These are phyloP conservation scores for Letharia columbiana DNA, from an alignment of 495 filamentous ascomycete genomes.

Conservation along the genomic window DNA sequence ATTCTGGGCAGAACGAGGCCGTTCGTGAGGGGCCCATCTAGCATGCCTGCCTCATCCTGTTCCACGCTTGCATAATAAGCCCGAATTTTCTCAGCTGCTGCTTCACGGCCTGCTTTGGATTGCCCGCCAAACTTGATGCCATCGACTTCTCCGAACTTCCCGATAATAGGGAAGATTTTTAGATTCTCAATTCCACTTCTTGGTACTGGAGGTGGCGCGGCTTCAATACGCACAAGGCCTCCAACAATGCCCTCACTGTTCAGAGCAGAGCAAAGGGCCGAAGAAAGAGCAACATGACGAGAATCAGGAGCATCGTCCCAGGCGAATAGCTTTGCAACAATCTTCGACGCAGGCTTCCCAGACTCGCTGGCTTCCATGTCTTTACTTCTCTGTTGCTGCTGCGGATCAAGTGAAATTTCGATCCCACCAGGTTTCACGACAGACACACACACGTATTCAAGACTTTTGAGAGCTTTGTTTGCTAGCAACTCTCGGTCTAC, in stretches of 20 bases:
- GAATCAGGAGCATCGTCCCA: conserved; percentile 87
- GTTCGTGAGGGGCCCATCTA: conserved; percentile 85
- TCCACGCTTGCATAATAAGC: conserved; percentile 44
- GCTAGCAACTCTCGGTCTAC: conserved; percentile 67
- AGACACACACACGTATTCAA: conserved; percentile 64
- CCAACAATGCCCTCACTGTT: conserved; percentile 66
- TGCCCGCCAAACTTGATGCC: conserved; percentile 85
- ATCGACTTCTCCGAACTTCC: conserved; percentile 42
- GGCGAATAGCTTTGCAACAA: conserved; percentile 62
- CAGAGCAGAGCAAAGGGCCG: conserved; percentile 61
- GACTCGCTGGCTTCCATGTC: conserved; percentile 48
- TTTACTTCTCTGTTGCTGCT: conserved; percentile 55
- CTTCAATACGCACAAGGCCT: conserved; percentile 77
- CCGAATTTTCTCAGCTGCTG: conserved; percentile 48
- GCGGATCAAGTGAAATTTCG: conserved; percentile 64
- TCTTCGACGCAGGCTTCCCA: conserved; percentile 53
- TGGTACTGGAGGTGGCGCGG: conserved; percentile 52
- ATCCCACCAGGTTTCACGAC: conserved; percentile 73
- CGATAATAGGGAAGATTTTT: conserved; percentile 70
- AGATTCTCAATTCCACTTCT: conserved; percentile 47
- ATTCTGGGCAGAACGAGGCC: conserved; percentile 60
- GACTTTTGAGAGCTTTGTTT: conserved; percentile 59
- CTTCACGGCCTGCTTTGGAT: conserved; percentile 64
- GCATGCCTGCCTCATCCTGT: conserved; percentile 43
- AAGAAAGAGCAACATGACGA: conserved; percentile 68